Base-by-base conservation (phyloP, 2,329 filamentous ascomycete genomes). In the Biscogniauxia sp. region DNA sequence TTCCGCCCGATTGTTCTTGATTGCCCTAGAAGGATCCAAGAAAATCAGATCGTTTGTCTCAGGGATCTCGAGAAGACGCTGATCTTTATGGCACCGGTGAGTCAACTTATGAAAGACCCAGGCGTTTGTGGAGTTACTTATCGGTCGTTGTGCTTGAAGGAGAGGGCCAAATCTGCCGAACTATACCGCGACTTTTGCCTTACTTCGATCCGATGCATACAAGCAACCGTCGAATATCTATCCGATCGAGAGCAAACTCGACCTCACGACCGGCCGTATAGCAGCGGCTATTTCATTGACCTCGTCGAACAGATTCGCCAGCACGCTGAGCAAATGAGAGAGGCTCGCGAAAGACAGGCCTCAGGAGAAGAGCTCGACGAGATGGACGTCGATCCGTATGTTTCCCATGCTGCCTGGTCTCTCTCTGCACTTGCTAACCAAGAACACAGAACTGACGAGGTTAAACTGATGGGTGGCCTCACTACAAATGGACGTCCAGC, bases 221-320 rank as follows among this genome's bases (percentile, higher is more conserved):
- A 96, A 82, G 89, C 92, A 66, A 95, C 92, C 62, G 91, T 96
- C 76, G 88, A 92, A 77, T 89, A 89, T 77, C 83, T 97, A 66
- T 89, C 86, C 81, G 92, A 96, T 74, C 88, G 88, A 74, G 93
- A 98, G 76, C 91, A 94, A 79, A 88, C 89, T 68, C 87, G 92
- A 75, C 90, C 91, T 62, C 82, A 86, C 77, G 94, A 98, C 77
- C 88, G 90, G 71, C 92, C 93, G 68, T 98, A 97, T 82, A 95
- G 89, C 83, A 92, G 91, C 84, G 92, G 92, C 74, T 98, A 98
- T 79, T 97, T 97, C 75, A 89, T 97, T 79, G 94, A 98, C 80
- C 88, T 98, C 63, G 89, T 96, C 75, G 92, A 96, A 75, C 93
- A 97, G 85, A 93, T 97, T 70, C 87, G 88, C 74, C 86, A 92